A percentile compares a stretch with the other conserved stretches of the same genome.
Evolutionary conservation across 1,284 basidiomycete genomes (phyloP).

Genomic region (Ustanciosporium gigantosporum): DNA sequence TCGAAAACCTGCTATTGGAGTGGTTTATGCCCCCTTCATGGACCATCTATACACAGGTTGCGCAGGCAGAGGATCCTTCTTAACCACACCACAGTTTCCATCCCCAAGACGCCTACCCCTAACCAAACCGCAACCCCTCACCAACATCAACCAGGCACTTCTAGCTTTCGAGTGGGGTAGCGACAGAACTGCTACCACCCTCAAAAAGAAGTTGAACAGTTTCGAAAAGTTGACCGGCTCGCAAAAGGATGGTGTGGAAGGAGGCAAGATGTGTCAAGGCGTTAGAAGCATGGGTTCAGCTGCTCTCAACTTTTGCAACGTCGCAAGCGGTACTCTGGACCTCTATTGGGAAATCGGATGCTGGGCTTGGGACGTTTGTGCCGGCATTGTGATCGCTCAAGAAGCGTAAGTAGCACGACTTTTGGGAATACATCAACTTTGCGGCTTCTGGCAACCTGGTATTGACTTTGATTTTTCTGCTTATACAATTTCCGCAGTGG

Average conservation of each 20-base stretch:
- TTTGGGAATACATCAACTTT: not conserved
- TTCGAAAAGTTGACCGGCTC: conserved; percentile 80
- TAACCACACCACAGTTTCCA: conserved; percentile 64
- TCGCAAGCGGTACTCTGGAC: conserved; percentile 53
- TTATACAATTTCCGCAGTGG: conserved; percentile 34
- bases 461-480: not conserved
- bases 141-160: conserved; percentile 78
- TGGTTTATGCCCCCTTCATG: conserved; percentile 77
- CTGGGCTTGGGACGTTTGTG: conserved; percentile 65
- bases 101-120: conserved; percentile 69
- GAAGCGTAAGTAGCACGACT: conserved; percentile 75
- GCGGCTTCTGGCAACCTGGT: not conserved
- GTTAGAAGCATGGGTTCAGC: conserved; percentile 51
- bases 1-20: conserved; percentile 75
- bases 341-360: conserved; percentile 60
- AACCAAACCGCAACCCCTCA: conserved; percentile 69
- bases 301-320: conserved; percentile 53
- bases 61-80: conserved; percentile 77
- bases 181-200: conserved; percentile 69
- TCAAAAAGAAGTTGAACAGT: conserved; percentile 70
- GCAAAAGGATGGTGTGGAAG: conserved; percentile 66
- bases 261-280: conserved; percentile 85
- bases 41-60: conserved; percentile 76
- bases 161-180: conserved; percentile 91
- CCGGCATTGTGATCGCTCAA: conserved; percentile 87